phyloP scores from a whole-genome alignment of 768 basidiomycete species.

The Trametes cingulata region DNA sequence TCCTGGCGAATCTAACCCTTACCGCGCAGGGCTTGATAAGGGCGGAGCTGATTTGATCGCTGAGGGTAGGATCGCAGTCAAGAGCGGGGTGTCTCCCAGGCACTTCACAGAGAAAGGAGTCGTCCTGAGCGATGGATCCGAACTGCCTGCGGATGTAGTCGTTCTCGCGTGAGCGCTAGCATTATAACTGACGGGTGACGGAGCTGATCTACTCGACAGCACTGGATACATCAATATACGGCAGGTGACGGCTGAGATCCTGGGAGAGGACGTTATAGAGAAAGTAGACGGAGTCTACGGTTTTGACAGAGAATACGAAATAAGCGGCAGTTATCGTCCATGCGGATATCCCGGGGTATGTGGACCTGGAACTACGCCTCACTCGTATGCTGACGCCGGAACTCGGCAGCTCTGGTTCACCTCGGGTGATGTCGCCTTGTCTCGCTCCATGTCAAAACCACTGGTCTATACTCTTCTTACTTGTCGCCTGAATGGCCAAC shows the following conservation, averaged over 20 bases:
- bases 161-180: constrained; percentile 31
- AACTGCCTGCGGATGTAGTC: constrained; percentile 29
- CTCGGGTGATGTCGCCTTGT: constrained; percentile 37
- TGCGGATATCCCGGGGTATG: constrained; percentile 44
- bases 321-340: constrained; percentile 39
- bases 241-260: constrained; percentile 32
- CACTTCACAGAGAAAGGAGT: constrained; percentile 32
- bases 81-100: constrained; percentile 35
- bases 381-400: no score
- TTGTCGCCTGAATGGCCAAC: no score
- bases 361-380: no score
- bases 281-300: constrained; percentile 39
- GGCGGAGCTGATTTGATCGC: constrained; percentile 48
- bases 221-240: constrained; percentile 38
- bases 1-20: no score
- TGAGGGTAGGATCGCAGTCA: constrained; percentile 53
- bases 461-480: constrained; percentile 30
- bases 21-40: constrained; percentile 28
- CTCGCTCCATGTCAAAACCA: constrained; percentile 39
- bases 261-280: constrained; percentile 39
- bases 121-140: constrained; percentile 24
- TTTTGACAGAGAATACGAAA: constrained; percentile 44
- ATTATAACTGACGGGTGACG: background rate
- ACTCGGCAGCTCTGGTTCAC: constrained; percentile 47
- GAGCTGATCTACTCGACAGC: constrained; percentile 6